A percentile compares a stretch with the other conserved stretches of the same genome.
Conservation (phyloP, 208 protist genomes). For the Leishmania tropica region DNA sequence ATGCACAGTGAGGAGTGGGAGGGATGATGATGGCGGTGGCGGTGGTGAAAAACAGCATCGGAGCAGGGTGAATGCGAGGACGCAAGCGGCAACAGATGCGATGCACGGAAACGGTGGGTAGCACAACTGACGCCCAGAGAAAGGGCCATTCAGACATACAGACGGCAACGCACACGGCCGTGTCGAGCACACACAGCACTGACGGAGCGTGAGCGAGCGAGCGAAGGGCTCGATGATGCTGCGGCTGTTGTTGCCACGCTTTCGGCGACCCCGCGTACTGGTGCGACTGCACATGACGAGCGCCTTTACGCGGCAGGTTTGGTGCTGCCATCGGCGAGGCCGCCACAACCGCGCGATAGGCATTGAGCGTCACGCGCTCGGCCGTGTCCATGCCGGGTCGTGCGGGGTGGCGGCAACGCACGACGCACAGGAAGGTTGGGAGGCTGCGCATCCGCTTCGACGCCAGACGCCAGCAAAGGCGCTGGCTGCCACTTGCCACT, state of each 20-base stretch:
- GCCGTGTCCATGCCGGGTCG: neutral
- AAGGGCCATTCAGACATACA: neutral
- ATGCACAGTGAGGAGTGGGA: too few relatives aligned
- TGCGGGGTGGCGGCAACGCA: neutral
- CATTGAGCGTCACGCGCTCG: neutral
- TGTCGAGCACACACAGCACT: neutral
- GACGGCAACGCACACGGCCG: neutral
- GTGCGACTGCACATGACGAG: neutral
- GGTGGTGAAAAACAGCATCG: too few relatives aligned
- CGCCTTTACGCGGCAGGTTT: neutral
- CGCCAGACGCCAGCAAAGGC: neutral
- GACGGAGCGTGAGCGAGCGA: neutral
- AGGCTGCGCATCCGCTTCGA: neutral
- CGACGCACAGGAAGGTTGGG: neutral
- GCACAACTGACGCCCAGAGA: neutral
- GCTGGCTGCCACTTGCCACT: neutral
- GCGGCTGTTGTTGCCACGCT: neutral
- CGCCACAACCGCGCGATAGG: neutral
- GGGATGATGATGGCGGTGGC: too few relatives aligned
- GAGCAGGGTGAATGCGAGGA: neutral
- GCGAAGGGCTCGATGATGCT: neutral
- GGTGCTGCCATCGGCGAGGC: neutral
- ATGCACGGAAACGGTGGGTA: neutral
- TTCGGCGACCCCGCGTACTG: too few relatives aligned
- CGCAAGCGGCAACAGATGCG: neutral